A percentile compares a stretch with the other conserved stretches of the same genome.
Evolutionary conservation across 2,329 filamentous ascomycete species (phyloP).

Genomic region (Clonostachys rosea): DNA sequence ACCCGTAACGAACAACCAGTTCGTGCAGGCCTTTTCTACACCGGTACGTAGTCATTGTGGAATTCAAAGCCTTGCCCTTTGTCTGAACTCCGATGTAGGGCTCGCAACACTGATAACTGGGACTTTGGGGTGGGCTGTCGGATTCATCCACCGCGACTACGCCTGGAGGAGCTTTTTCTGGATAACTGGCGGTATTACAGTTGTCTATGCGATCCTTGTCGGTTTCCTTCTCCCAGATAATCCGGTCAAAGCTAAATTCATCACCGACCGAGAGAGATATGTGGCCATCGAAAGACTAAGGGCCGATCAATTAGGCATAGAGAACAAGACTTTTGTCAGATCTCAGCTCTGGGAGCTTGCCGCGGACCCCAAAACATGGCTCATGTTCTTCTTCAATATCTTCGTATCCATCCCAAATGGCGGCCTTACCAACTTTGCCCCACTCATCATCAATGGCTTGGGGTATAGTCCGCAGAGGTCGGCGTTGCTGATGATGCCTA

Average conservation of each 20-base stretch:
- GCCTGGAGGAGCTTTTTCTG: constrained; percentile 9
- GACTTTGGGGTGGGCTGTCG: constrained; percentile 9
- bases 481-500: constrained; percentile 20
- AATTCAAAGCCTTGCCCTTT: no score
- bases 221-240: constrained; percentile 47
- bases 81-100: no score
- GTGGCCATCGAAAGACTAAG: constrained; percentile 43
- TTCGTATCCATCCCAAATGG: constrained; percentile 52
- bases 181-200: constrained; percentile 14
- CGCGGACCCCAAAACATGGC: constrained; percentile 53
- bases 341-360: constrained; percentile 41
- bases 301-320: constrained; percentile 44
- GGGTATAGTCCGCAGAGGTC: constrained; percentile 30
- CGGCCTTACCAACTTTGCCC: constrained; percentile 25
- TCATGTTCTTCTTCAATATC: constrained; percentile 47
- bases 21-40: constrained; percentile 15
- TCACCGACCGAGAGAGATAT: constrained; percentile 36
- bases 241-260: constrained; percentile 42
- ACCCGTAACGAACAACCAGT: constrained; percentile 14
- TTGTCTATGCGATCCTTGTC: constrained; percentile 48
- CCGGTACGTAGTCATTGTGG: constrained; percentile 1
- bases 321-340: constrained; percentile 45
- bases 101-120: constrained; percentile 10
- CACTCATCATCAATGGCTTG: constrained; percentile 23
- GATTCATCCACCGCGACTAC: constrained; percentile 5